Evolutionary conservation across 371 early-diverging fungal species (phyloP).

Genomic region (Mortierella sp.): DNA sequence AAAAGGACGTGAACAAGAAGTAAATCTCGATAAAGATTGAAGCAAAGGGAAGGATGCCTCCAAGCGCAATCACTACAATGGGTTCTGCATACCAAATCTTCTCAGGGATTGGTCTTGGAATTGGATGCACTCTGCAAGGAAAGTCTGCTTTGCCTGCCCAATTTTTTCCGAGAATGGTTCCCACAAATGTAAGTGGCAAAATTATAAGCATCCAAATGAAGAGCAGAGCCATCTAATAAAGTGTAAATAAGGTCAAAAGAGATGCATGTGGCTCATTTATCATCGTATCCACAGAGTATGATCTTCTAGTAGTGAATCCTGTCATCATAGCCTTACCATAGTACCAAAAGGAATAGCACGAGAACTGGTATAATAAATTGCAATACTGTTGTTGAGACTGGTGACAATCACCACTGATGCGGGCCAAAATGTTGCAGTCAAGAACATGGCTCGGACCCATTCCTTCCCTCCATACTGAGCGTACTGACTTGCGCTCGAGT

Average conservation of each 20-base stretch:
- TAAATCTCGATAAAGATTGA: conserved; percentile 91
- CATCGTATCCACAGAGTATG: not conserved
- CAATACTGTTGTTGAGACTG: conserved; percentile 77
- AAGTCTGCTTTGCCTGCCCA: conserved; percentile 76
- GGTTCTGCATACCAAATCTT: conserved; percentile 81
- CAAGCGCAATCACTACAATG: conserved; percentile 68
- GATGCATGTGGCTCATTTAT: not conserved
- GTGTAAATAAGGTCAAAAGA: not conserved
- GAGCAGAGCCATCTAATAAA: conserved; percentile 67
- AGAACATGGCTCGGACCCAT: conserved; percentile 78
- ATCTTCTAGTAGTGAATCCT: not conserved
- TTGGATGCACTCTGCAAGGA: conserved; percentile 87
- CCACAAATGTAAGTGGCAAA: conserved; percentile 81
- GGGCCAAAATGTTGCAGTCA: conserved; percentile 83
- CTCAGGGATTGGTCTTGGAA: conserved; percentile 86
- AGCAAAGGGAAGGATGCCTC: conserved; percentile 87
- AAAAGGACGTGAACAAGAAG: conserved; percentile 88
- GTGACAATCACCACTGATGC: conserved; percentile 69
- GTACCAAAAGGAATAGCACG: conserved; percentile 85
- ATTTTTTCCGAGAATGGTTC: conserved; percentile 81
- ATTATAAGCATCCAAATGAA: conserved; percentile 83
- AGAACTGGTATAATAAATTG: conserved; percentile 81
- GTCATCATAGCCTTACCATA: conserved; percentile 61
- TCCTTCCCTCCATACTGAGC: conserved; percentile 80
- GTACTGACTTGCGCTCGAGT: conserved; percentile 77